phyloP scores from a whole-genome alignment of 2,329 filamentous ascomycete genomes.

The Diaporthe longicolla region DNA sequence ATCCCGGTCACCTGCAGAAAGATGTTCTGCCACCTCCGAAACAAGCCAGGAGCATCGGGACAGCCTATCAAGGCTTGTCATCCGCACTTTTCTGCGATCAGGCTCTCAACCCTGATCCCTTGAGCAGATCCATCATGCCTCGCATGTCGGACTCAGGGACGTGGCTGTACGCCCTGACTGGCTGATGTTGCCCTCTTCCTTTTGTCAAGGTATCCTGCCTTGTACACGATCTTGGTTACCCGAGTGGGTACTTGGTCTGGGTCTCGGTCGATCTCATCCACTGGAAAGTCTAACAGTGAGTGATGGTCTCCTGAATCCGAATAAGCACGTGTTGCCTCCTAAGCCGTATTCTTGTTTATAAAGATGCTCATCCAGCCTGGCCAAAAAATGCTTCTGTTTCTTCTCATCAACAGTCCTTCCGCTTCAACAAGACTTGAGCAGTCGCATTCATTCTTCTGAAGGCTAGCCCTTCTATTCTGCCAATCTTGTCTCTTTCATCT shows the following conservation, averaged over 20 bases:
- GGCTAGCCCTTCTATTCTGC: constrained; percentile 51
- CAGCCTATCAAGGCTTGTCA: constrained; percentile 50
- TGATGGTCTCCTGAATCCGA: constrained; percentile 5
- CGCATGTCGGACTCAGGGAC: constrained; percentile 54
- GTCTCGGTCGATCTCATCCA: constrained; percentile 43
- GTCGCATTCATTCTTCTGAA: constrained; percentile 55
- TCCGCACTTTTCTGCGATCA: constrained; percentile 42
- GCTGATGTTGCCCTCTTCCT: constrained; percentile 48
- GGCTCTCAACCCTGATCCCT: constrained; percentile 48
- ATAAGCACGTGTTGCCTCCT: constrained; percentile 34
- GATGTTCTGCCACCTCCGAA: constrained; percentile 51
- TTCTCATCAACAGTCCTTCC: constrained; percentile 47
- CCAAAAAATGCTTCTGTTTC: neutral
- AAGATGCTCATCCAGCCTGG: constrained; percentile 41
- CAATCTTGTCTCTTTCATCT: constrained; percentile 47
- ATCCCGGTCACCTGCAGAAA: constrained; percentile 40
- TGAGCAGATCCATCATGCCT: constrained; percentile 55
- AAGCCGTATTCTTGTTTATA: constrained; percentile 43
- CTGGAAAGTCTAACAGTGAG: neutral
- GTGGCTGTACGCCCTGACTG: constrained; percentile 54
- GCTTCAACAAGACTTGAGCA: constrained; percentile 49
- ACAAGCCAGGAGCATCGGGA: constrained; percentile 49
- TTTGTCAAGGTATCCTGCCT: constrained; percentile 43
- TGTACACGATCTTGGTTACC: constrained; percentile 49
- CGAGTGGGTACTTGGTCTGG: constrained; percentile 38